Percentiles rank a stretch among this genome's conserved stretches.
Conservation (phyloP, 768 basidiomycete genomes). For the Kwoniella heveanensis region DNA sequence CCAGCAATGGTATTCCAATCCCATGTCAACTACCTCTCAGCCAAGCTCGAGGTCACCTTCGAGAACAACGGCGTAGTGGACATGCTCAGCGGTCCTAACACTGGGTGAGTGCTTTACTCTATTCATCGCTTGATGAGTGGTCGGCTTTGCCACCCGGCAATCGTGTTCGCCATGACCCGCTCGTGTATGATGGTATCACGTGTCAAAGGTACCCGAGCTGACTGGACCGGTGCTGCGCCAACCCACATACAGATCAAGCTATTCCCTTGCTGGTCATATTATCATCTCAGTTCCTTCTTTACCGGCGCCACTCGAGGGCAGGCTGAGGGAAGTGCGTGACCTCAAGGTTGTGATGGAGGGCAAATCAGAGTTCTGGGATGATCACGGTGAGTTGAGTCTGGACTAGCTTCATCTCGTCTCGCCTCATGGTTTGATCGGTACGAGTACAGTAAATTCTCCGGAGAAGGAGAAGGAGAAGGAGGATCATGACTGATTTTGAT, state of each 20-base stretch:
- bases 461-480: too few species aligned
- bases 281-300: slow-evolving; percentile 67
- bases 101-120: slow-evolving; percentile 41
- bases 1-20: slow-evolving; percentile 18
- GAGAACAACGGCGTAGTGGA: slow-evolving; percentile 40
- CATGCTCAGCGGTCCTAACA: slow-evolving; percentile 45
- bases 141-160: slow-evolving; percentile 20
- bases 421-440: slow-evolving; percentile 1
- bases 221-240: not conserved
- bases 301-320: slow-evolving; percentile 56
- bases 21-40: slow-evolving; percentile 30
- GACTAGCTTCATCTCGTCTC: not conserved
- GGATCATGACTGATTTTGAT: slow-evolving; percentile 2
- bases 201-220: not conserved
- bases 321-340: slow-evolving; percentile 36
- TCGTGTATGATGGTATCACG: not conserved
- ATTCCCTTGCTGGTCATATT: slow-evolving; percentile 83
- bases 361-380: slow-evolving; percentile 72
- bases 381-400: slow-evolving; percentile 57
- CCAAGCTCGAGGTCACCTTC: slow-evolving; percentile 37
- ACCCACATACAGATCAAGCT: slow-evolving; percentile 65
- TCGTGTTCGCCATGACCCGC: not conserved
- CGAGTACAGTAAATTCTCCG: too few species aligned
- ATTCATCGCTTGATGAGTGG: not conserved
- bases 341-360: slow-evolving; percentile 80